Percentiles rank a stretch among this genome's conserved stretches.
Conservation (phyloP, 164 flowering plant genomes). For the Berberis vulgaris region DNA sequence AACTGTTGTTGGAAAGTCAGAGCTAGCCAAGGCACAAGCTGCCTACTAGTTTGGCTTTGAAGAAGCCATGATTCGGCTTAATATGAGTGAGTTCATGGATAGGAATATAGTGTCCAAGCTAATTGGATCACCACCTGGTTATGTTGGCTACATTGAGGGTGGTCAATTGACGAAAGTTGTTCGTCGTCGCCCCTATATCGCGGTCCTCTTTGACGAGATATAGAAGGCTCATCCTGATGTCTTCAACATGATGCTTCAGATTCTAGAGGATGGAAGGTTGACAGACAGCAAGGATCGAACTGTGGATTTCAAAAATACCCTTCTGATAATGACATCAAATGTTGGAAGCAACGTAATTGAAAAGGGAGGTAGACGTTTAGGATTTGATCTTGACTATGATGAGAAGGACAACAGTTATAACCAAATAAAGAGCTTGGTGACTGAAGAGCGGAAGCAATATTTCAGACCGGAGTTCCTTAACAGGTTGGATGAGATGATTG, state of each 20-base stretch:
- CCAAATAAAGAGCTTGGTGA: constrained; percentile 10
- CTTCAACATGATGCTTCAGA: constrained; percentile 18
- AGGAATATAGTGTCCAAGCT: constrained; percentile 5
- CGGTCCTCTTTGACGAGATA: constrained; percentile 16
- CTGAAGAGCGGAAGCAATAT: constrained; percentile 12
- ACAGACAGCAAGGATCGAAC: constrained; percentile 20
- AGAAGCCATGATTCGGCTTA: constrained; percentile 20
- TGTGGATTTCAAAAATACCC: constrained; percentile 18
- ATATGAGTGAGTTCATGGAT: constrained; percentile 27
- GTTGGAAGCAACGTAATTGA: constrained; percentile 9
- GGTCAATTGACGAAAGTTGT: constrained; percentile 22
- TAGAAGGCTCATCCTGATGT: constrained; percentile 8
- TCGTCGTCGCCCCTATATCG: constrained; percentile 9
- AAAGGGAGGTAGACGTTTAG: constrained; percentile 2
- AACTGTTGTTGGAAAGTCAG: constrained; percentile 25
- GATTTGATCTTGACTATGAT: constrained; percentile 6
- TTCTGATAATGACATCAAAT: constrained; percentile 24
- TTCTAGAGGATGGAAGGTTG: constrained; percentile 21
- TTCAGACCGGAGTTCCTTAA: constrained; percentile 18
- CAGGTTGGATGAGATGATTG: constrained; percentile 2
- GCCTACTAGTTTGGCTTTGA: constrained; percentile 16
- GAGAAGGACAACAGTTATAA: constrained; percentile 5
- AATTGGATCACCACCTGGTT: constrained; percentile 25
- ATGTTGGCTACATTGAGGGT: constrained; percentile 17
- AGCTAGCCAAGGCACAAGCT: constrained; percentile 22